Percentiles rank a stretch among this genome's conserved stretches.
Conservation (phyloP, 305 asterid genomes). For the Solanum hybrid region DNA sequence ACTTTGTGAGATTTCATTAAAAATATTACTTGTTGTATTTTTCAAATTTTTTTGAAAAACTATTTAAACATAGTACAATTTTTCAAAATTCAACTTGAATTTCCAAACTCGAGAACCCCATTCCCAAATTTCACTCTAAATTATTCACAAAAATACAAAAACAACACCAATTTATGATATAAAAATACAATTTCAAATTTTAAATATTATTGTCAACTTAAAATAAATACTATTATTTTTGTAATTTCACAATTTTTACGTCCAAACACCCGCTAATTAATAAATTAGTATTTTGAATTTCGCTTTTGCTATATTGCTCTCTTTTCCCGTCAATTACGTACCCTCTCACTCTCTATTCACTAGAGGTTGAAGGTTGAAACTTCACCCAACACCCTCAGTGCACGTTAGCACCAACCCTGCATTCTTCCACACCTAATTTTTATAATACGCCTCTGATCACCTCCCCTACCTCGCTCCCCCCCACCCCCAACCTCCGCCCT, state of each 20-base stretch:
- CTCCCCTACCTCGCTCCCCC: slow-evolving; percentile 2
- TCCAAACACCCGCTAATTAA: background rate
- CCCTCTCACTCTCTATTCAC: background rate
- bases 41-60: background rate
- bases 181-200: too few species aligned
- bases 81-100: background rate
- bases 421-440: slow-evolving; percentile 7
- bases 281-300: background rate
- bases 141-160: background rate
- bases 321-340: slow-evolving; percentile 2
- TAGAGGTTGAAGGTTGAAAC: slow-evolving; percentile 4
- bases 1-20: background rate
- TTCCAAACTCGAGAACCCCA: background rate
- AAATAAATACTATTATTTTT: background rate
- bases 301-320: background rate
- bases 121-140: background rate
- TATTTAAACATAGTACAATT: background rate
- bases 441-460: slow-evolving; percentile 13
- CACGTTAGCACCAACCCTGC: slow-evolving; percentile 40
- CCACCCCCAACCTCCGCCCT: background rate
- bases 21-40: too few species aligned
- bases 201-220: background rate
- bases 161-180: background rate
- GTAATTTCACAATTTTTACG: background rate
- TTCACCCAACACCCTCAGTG: slow-evolving; percentile 30